phyloP scores from a whole-genome alignment of 352 stramenopile genomes.

The Pythium coloratum region DNA sequence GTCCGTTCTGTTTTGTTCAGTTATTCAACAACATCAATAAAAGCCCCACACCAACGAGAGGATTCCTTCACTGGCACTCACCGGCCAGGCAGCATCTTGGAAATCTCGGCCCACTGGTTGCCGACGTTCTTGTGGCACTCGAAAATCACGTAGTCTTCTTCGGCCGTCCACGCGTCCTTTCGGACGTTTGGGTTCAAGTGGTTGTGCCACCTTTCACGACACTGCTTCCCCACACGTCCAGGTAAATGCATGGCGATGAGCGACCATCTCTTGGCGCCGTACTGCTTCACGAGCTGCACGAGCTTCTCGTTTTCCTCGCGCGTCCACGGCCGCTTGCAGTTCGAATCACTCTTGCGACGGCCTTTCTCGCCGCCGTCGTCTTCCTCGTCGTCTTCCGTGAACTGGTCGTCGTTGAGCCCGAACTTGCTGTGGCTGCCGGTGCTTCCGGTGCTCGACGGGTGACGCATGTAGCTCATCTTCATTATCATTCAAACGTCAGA shows the following conservation, averaged over 20 bases:
- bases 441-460: slow-evolving; percentile 25
- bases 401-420: slow-evolving; percentile 42
- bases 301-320: slow-evolving; percentile 89
- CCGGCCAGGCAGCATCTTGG: slow-evolving; percentile 87
- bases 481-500: not conserved
- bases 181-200: slow-evolving; percentile 86
- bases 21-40: not conserved
- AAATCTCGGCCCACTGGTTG: slow-evolving; percentile 92
- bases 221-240: slow-evolving; percentile 88
- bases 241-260: slow-evolving; percentile 89
- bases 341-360: slow-evolving; percentile 67
- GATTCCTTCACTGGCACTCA: slow-evolving; percentile 20
- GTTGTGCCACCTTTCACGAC: slow-evolving; percentile 88
- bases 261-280: slow-evolving; percentile 88
- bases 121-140: slow-evolving; percentile 91
- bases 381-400: slow-evolving; percentile 75
- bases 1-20: slow-evolving; percentile 53
- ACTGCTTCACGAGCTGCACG: slow-evolving; percentile 87
- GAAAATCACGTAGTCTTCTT: slow-evolving; percentile 91
- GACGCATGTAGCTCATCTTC: slow-evolving; percentile 32
- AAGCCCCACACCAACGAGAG: slow-evolving; percentile 5
- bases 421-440: slow-evolving; percentile 21
- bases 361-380: slow-evolving; percentile 57
- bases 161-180: slow-evolving; percentile 87
- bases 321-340: slow-evolving; percentile 86